phyloP scores from a whole-genome alignment of 768 basidiomycete genomes.

The Mycena vulgaris region DNA sequence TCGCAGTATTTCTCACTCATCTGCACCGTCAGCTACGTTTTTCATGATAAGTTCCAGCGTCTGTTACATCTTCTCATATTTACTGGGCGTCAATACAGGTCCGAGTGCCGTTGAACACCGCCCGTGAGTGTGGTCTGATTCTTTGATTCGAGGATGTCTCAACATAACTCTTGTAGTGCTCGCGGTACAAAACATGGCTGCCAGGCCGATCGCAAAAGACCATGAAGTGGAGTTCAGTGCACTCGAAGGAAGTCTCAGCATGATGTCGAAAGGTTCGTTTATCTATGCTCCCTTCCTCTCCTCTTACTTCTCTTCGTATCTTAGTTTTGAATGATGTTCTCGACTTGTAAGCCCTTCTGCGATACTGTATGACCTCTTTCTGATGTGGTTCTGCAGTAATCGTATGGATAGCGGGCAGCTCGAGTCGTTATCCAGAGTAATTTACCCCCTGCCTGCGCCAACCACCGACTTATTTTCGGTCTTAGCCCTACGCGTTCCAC shows the following conservation, averaged over 20 bases:
- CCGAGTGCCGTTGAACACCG: constrained; percentile 75
- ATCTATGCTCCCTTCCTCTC: constrained; percentile 6
- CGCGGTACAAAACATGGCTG: constrained; percentile 85
- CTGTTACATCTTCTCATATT: background rate
- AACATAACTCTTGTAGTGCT: constrained; percentile 53
- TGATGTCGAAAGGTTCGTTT: constrained; percentile 77
- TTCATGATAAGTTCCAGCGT: constrained; percentile 50
- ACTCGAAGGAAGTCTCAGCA: constrained; percentile 74
- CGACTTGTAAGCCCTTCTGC: constrained; percentile 60
- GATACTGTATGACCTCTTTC: background rate
- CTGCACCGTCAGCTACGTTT: constrained; percentile 49
- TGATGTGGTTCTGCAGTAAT: constrained; percentile 54
- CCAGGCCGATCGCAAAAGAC: constrained; percentile 68
- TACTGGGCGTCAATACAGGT: constrained; percentile 55
- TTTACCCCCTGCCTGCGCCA: background rate
- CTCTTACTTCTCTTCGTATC: background rate
- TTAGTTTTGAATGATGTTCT: constrained; percentile 76
- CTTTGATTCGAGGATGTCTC: background rate
- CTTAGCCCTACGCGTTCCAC: constrained; percentile 72
- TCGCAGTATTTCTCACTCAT: constrained; percentile 56
- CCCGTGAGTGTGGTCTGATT: constrained; percentile 46
- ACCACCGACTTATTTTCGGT: background rate
- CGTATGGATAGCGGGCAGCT: constrained; percentile 82
- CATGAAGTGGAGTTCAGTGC: constrained; percentile 84
- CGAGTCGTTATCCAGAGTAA: constrained; percentile 64